Conservation (phyloP, 805 yeast genomes). For the Yarrowia sp. region DNA sequence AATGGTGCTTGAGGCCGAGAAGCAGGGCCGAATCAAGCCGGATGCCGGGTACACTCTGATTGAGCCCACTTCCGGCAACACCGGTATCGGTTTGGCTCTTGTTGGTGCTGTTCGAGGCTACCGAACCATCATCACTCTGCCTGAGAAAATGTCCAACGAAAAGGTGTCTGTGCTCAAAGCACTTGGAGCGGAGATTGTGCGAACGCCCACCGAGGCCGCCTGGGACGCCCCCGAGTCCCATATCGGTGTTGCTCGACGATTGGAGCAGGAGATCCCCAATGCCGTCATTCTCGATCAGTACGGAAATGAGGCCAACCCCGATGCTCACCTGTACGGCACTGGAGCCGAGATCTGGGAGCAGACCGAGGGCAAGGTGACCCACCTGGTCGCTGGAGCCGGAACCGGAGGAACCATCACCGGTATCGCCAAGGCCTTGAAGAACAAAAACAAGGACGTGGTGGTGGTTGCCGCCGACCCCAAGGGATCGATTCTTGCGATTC, state of each 20-base stretch:
- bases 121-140: slow-evolving; percentile 81
- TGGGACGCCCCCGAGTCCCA: slow-evolving; percentile 92
- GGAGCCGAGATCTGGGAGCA: slow-evolving; percentile 85
- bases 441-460: slow-evolving; percentile 57
- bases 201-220: slow-evolving; percentile 91
- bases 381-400: slow-evolving; percentile 88
- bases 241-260: slow-evolving; percentile 79
- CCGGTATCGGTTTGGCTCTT: slow-evolving; percentile 86
- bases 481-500: slow-evolving; percentile 81
- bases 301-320: slow-evolving; percentile 72
- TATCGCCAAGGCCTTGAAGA: slow-evolving; percentile 72
- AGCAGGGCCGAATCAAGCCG: slow-evolving; percentile 73
- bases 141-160: slow-evolving; percentile 90
- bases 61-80: slow-evolving; percentile 89
- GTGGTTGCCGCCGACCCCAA: slow-evolving; percentile 83
- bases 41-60: slow-evolving; percentile 64
- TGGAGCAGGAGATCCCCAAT: slow-evolving; percentile 80
- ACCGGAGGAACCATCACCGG: slow-evolving; percentile 92
- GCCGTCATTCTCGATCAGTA: slow-evolving; percentile 84
- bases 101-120: slow-evolving; percentile 86
- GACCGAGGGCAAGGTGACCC: slow-evolving; percentile 65
- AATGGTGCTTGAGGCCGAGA: slow-evolving; percentile 85
- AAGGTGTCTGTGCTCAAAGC: slow-evolving; percentile 86
- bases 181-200: slow-evolving; percentile 83
- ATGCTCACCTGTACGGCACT: slow-evolving; percentile 80